These are phyloP conservation scores for Phytophthora tubulina DNA, from an alignment of 352 stramenopile species.

Conservation along the genomic window DNA sequence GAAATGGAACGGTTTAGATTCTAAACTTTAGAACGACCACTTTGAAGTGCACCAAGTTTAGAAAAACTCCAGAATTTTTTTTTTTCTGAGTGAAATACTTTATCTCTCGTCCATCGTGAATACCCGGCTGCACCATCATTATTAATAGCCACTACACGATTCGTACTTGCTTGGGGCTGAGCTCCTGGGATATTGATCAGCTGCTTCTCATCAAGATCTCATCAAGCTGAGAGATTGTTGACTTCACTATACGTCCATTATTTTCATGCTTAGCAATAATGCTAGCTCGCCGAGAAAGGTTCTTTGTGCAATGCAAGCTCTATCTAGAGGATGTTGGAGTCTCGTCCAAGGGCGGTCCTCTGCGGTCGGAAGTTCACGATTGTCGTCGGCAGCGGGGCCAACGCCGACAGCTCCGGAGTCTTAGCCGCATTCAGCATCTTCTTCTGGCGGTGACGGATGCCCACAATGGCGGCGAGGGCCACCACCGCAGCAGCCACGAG, in stretches of 20 bases:
- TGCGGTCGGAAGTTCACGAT: constrained; percentile 41
- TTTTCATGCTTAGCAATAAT: constrained; percentile 5
- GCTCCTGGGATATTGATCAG: background rate
- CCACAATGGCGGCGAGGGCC: constrained; percentile 50
- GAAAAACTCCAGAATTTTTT: too few species aligned
- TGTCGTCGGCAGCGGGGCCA: constrained; percentile 32
- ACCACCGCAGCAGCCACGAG: constrained; percentile 54
- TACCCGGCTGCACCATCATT: too few species aligned
- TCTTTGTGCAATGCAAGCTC: background rate
- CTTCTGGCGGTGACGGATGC: constrained; percentile 52
- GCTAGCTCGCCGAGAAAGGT: background rate
- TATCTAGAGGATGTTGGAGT: constrained; percentile 45
- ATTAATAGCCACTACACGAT: too few species aligned
- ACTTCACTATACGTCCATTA: constrained; percentile 22
- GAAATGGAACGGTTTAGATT: too few species aligned
- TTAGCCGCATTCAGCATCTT: constrained; percentile 57
- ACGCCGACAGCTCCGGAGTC: constrained; percentile 47
- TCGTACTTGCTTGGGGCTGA: too few species aligned
- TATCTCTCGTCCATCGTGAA: too few species aligned
- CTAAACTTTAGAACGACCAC: too few species aligned
- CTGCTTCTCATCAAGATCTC: background rate
- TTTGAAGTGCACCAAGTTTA: too few species aligned
- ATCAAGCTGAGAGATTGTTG: background rate
- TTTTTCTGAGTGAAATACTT: too few species aligned
- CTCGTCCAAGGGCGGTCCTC: constrained; percentile 14